Conservation (phyloP, 495 filamentous ascomycete species). For the Hyaloscypha bicolor region DNA sequence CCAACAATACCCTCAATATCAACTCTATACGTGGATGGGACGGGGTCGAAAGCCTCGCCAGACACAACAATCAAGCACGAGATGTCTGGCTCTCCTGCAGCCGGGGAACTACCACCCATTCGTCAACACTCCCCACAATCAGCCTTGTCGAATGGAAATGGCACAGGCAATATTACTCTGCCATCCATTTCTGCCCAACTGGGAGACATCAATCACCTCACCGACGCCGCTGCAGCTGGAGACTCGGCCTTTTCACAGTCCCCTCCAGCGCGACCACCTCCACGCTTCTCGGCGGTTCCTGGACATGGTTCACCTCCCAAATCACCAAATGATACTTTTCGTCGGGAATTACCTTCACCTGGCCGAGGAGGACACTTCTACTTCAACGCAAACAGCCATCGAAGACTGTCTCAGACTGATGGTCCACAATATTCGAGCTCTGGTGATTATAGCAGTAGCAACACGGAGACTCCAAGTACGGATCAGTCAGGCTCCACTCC, state of each 20-base stretch:
- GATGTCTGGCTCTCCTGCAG: conserved; percentile 11
- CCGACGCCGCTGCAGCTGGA: conserved; percentile 15
- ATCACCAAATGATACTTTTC: conserved; percentile 40
- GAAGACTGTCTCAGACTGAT: conserved; percentile 27
- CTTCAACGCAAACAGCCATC: conserved; percentile 12
- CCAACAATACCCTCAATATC: conserved; percentile 27
- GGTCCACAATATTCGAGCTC: conserved; percentile 27
- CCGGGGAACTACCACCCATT: conserved; percentile 51
- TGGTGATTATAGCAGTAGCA: conserved; percentile 31
- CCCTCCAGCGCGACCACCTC: conserved; percentile 31
- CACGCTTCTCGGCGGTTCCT: conserved; percentile 21
- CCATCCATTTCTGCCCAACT: conserved; percentile 49
- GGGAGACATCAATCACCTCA: conserved; percentile 36
- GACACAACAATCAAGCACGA: conserved; percentile 23
- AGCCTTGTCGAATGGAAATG: conserved; percentile 40
- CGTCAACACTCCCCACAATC: conserved; percentile 48
- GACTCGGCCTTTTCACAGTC: conserved; percentile 36
- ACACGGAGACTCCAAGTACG: conserved; percentile 34
- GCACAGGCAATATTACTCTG: conserved; percentile 31
- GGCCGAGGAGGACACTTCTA: conserved; percentile 21
- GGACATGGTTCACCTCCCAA: conserved; percentile 43
- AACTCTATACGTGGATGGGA: conserved; percentile 8
- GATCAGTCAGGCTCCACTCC: conserved; percentile 33
- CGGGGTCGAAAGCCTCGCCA: conserved; percentile 3
- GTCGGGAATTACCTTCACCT: conserved; percentile 30